Percentiles rank a stretch among this genome's conserved stretches.
These are phyloP conservation scores for Tylopilus cervinicoccineus DNA, from an alignment of 768 basidiomycete genomes.

Conservation along the genomic window DNA sequence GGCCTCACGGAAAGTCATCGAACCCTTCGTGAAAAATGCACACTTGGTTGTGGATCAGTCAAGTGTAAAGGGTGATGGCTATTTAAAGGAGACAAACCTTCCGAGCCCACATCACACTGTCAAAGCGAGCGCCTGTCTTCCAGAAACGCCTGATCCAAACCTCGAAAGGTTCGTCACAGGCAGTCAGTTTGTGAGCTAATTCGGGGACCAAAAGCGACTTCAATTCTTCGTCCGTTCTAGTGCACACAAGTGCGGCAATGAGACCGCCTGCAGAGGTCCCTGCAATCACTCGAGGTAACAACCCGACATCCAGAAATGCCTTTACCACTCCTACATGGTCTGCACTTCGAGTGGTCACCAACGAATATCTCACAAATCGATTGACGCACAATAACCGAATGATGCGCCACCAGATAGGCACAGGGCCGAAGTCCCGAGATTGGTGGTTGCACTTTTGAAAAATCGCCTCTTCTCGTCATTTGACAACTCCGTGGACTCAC, in stretches of 20 bases:
- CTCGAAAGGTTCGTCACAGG: constrained; percentile 71
- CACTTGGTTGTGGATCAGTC: constrained; percentile 41
- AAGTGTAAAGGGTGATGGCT: neutral
- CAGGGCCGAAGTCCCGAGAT: constrained; percentile 86
- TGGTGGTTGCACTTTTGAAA: constrained; percentile 85
- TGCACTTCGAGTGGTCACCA: constrained; percentile 26
- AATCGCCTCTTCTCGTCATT: constrained; percentile 89
- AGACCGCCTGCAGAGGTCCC: constrained; percentile 94
- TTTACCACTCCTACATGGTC: constrained; percentile 90
- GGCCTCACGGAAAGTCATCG: constrained; percentile 93
- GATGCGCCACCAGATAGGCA: constrained; percentile 96
- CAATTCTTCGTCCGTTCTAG: constrained; percentile 85
- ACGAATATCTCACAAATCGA: neutral
- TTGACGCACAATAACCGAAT: constrained; percentile 82
- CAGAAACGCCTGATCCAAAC: constrained; percentile 72
- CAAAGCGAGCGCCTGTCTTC: constrained; percentile 93
- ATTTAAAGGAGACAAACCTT: constrained; percentile 51
- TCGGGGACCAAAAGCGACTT: constrained; percentile 72
- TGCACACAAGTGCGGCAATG: constrained; percentile 72
- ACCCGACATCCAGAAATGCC: constrained; percentile 81
- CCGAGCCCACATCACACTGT: constrained; percentile 82
- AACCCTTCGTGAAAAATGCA: constrained; percentile 88
- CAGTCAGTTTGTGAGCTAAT: constrained; percentile 78
- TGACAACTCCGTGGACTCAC: constrained; percentile 67
- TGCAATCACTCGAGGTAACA: constrained; percentile 89